Percentiles rank a stretch among this genome's conserved stretches.
Conservation (phyloP, 2,329 filamentous ascomycete genomes). For the Aspergillus costaricaensis region DNA sequence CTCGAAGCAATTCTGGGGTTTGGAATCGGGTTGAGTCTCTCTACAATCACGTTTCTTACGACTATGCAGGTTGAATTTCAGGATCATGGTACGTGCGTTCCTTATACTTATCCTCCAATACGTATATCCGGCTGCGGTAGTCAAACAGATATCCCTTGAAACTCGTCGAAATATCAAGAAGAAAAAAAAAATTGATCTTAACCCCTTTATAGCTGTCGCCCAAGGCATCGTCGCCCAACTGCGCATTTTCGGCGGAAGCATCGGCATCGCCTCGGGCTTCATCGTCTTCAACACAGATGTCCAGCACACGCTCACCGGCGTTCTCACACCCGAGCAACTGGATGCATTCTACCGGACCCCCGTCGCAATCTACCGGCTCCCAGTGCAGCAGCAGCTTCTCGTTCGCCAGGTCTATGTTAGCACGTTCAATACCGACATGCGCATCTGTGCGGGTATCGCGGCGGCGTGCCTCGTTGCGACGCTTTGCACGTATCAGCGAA, state of each 20-base stretch:
- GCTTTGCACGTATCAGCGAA: slow-evolving; percentile 8
- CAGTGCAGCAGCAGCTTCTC: neutral
- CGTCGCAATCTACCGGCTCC: neutral
- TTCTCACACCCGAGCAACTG: slow-evolving; percentile 4
- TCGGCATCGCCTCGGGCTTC: slow-evolving; percentile 9
- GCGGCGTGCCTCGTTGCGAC: slow-evolving; percentile 1
- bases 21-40: slow-evolving; percentile 9
- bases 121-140: neutral
- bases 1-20: slow-evolving; percentile 8
- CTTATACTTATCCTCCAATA: neutral
- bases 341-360: slow-evolving; percentile 4
- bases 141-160: neutral
- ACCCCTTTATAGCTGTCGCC: slow-evolving; percentile 4
- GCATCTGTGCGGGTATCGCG: slow-evolving; percentile 3
- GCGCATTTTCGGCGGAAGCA: slow-evolving; percentile 10
- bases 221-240: slow-evolving; percentile 11
- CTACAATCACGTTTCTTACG: slow-evolving; percentile 10
- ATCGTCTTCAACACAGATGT: slow-evolving; percentile 8
- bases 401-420: slow-evolving; percentile 3
- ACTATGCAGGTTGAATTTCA: slow-evolving; percentile 10
- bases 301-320: neutral
- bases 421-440: slow-evolving; percentile 6
- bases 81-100: slow-evolving; percentile 6
- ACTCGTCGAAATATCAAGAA: neutral
- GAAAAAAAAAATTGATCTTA: neutral